These are phyloP conservation scores for Apiotrichum gracile DNA, from an alignment of 1,284 basidiomycete species.

Conservation along the genomic window DNA sequence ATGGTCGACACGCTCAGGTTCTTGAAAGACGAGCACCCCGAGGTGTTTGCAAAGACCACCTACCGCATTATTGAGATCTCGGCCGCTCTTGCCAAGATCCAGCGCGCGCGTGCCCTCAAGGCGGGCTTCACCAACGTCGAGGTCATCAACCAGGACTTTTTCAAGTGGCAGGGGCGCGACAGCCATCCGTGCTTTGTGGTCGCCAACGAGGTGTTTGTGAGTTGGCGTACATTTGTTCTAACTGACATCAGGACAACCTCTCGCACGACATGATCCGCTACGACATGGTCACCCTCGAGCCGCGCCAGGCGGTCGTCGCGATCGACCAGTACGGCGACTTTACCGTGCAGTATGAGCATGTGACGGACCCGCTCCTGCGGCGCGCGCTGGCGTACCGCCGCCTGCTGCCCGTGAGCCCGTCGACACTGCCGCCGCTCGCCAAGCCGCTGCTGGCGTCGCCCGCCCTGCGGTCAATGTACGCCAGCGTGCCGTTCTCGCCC, in stretches of 20 bases:
- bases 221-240: neutral
- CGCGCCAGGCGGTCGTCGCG: conserved; percentile 77
- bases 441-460: conserved; percentile 34
- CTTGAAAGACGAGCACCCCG: conserved; percentile 70
- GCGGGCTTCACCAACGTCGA: conserved; percentile 58
- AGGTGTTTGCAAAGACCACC: conserved; percentile 78
- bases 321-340: conserved; percentile 82
- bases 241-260: conserved; percentile 66
- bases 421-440: conserved; percentile 31
- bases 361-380: conserved; percentile 77
- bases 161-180: conserved; percentile 70
- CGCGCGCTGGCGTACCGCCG: conserved; percentile 57
- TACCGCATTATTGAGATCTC: conserved; percentile 93
- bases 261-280: conserved; percentile 94
- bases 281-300: conserved; percentile 66
- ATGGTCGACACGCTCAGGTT: conserved; percentile 82
- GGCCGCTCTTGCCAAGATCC: conserved; percentile 65
- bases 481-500: conserved; percentile 74
- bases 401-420: conserved; percentile 55
- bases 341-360: conserved; percentile 72
- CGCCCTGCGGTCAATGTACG: conserved; percentile 58
- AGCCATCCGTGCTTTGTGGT: conserved; percentile 85
- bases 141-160: conserved; percentile 75
- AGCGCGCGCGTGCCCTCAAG: conserved; percentile 57
- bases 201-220: conserved; percentile 79